Evolutionary conservation across 257 asterid genomes (phyloP).

Genomic region (Nicotiana noctiflora): DNA sequence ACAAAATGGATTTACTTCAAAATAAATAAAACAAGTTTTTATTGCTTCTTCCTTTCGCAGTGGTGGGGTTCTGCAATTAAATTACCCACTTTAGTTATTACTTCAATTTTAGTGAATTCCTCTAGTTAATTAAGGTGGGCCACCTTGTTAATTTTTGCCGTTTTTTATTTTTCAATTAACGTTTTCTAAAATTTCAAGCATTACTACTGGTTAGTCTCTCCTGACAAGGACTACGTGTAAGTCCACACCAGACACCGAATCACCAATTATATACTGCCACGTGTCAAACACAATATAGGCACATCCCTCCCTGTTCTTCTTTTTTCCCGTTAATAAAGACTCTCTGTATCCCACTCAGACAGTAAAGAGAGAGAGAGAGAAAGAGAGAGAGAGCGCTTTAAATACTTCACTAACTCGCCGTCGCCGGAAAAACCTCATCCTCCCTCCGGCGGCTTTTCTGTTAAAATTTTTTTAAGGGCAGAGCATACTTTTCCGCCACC

Average conservation of each 20-base stretch:
- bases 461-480: neutral
- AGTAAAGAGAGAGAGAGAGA: conserved; percentile 16
- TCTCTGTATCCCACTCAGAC: conserved; percentile 7
- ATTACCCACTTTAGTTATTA: neutral
- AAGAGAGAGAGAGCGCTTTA: conserved; percentile 24
- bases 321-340: conserved; percentile 13
- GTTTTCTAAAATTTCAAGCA: neutral
- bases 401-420: conserved; percentile 30
- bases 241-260: conserved; percentile 18
- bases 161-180: neutral
- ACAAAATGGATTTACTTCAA: no score
- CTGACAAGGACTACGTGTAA: conserved; percentile 9
- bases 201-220: neutral
- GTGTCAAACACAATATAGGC: neutral
- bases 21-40: no score
- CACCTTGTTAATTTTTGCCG: neutral
- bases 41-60: no score
- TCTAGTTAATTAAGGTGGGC: neutral
- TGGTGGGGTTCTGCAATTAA: neutral
- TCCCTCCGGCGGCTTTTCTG: conserved; percentile 13
- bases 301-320: neutral
- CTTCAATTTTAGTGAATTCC: neutral
- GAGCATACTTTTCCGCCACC: neutral
- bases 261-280: neutral
- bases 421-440: conserved; percentile 30